These are phyloP conservation scores for Ceratobasidium sp. DNA, from an alignment of 1,284 basidiomycete species.

Conservation along the genomic window DNA sequence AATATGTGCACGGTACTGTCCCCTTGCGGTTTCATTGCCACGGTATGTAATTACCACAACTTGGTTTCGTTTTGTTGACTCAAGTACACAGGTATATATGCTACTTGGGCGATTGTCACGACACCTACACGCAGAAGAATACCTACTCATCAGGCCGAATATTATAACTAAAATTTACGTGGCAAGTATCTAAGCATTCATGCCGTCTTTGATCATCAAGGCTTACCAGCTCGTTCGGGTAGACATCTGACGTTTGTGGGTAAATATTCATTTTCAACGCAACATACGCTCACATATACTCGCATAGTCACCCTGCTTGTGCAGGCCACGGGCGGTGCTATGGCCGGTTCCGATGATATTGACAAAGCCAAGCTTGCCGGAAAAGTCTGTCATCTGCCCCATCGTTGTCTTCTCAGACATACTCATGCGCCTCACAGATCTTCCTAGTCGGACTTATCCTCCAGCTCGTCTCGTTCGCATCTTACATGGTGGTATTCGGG, in stretches of 20 bases:
- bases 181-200: not conserved
- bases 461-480: not conserved
- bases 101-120: slow-evolving; percentile 5
- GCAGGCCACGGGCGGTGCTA: not conserved
- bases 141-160: slow-evolving; percentile 4
- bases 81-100: slow-evolving; percentile 1
- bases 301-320: slow-evolving; percentile 16
- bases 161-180: slow-evolving; percentile 11
- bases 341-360: not conserved
- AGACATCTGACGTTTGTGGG: slow-evolving; percentile 18
- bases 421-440: not conserved
- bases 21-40: slow-evolving; percentile 20
- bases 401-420: not conserved
- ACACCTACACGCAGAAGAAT: slow-evolving; percentile 7
- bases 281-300: not conserved
- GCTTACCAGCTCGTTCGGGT: not conserved
- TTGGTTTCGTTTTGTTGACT: not conserved
- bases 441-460: not conserved
- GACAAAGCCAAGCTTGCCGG: slow-evolving; percentile 4
- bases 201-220: not conserved
- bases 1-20: slow-evolving; percentile 15
- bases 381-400: not conserved
- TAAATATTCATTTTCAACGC: not conserved
- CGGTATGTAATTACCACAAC: not conserved
- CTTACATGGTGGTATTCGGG: slow-evolving; percentile 46